Evolutionary conservation across 208 protist species (phyloP).

Genomic region (Crithidia thermophila): DNA sequence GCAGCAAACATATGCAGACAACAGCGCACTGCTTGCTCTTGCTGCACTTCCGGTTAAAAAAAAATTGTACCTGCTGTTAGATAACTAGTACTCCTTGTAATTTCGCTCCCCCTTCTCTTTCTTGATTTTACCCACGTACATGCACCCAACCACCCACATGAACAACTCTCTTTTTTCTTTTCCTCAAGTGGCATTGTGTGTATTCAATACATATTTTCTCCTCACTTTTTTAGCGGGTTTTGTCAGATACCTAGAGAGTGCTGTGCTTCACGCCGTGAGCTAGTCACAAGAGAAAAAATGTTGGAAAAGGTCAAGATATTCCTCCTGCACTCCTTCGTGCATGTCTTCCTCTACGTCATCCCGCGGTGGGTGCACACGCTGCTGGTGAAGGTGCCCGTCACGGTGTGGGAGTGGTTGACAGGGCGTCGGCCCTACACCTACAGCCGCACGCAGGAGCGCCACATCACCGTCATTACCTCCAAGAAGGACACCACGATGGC

Average conservation of each 20-base stretch:
- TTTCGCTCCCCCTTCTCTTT: too few relatives aligned
- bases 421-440: constrained; percentile 33
- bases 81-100: too few relatives aligned
- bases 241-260: background rate
- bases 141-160: too few relatives aligned
- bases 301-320: constrained; percentile 30
- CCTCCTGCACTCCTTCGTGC: constrained; percentile 25
- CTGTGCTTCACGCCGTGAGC: background rate
- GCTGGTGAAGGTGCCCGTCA: constrained; percentile 39
- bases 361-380: constrained; percentile 40
- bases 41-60: too few relatives aligned
- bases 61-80: too few relatives aligned
- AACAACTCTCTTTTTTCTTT: too few relatives aligned
- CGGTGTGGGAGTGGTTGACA: constrained; percentile 41
- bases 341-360: constrained; percentile 40
- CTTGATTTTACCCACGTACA: too few relatives aligned
- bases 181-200: too few relatives aligned
- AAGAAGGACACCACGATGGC: constrained; percentile 5
- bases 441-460: constrained; percentile 26
- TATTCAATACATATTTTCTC: too few relatives aligned
- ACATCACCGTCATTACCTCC: constrained; percentile 32
- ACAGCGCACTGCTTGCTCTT: too few relatives aligned
- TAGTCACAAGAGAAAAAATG: constrained; percentile 35
- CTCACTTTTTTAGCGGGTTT: background rate
- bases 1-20: too few relatives aligned